Evolutionary conservation across 352 stramenopile species (phyloP).

Genomic region (Pythium angustatum): DNA sequence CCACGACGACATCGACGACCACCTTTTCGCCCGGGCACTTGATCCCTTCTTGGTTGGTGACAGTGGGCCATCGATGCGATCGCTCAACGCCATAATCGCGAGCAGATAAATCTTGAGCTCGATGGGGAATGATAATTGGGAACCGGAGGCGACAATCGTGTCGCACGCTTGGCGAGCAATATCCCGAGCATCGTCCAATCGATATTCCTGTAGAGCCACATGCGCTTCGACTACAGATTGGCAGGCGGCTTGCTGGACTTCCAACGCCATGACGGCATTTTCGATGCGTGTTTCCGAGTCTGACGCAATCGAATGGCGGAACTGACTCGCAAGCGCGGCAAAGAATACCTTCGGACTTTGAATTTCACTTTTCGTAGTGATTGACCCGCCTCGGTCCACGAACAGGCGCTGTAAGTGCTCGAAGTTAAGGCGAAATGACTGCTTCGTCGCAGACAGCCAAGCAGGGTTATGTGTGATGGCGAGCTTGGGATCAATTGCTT

Average conservation of each 20-base stretch:
- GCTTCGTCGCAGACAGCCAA: constrained; percentile 44
- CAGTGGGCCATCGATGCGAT: constrained; percentile 10
- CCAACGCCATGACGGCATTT: constrained; percentile 12
- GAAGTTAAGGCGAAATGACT: constrained; percentile 68
- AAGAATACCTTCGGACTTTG: constrained; percentile 29
- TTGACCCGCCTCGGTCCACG: constrained; percentile 16
- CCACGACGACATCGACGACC: constrained; percentile 36
- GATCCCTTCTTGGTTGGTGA: constrained; percentile 17
- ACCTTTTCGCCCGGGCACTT: constrained; percentile 32
- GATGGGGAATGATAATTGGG: constrained; percentile 55
- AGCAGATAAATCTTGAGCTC: constrained; percentile 60
- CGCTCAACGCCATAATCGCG: constrained; percentile 35
- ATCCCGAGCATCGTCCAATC: constrained; percentile 11
- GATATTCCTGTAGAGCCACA: constrained; percentile 23
- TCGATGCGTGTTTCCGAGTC: constrained; percentile 26
- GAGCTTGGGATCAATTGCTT: constrained; percentile 51
- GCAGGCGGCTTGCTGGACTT: constrained; percentile 14
- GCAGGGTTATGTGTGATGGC: constrained; percentile 41
- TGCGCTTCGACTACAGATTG: constrained; percentile 12
- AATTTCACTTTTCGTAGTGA: constrained; percentile 26
- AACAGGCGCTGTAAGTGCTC: constrained; percentile 38
- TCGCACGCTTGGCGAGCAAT: constrained; percentile 34
- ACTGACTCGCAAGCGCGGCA: constrained; percentile 17
- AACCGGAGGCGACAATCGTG: constrained; percentile 35
- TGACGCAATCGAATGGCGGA: constrained; percentile 17